Percentiles rank a stretch among this genome's conserved stretches.
Conservation (phyloP, 257 asterid species). For the Petunia secreta region DNA sequence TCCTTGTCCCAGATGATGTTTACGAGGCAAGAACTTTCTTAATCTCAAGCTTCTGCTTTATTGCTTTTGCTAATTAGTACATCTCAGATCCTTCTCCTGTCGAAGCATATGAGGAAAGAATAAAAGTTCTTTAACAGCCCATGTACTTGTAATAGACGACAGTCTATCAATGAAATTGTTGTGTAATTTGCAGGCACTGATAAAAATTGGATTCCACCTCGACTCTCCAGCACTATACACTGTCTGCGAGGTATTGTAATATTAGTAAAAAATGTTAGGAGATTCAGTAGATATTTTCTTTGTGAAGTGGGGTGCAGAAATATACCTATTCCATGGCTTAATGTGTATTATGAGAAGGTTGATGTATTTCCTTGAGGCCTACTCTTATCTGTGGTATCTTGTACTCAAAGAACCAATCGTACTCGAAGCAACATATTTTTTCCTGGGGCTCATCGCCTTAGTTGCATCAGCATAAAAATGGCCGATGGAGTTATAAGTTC, state of each 20-base stretch:
- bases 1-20: constrained; percentile 75
- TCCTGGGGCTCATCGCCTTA: constrained; percentile 3
- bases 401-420: neutral
- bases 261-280: neutral
- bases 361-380: constrained; percentile 4
- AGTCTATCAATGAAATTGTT: constrained; percentile 7
- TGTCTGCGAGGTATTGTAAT: constrained; percentile 71
- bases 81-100: constrained; percentile 11
- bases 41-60: constrained; percentile 18
- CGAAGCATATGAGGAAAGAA: neutral
- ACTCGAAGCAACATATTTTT: neutral
- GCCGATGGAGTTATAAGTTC: neutral
- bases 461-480: neutral
- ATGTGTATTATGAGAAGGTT: neutral
- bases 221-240: constrained; percentile 87
- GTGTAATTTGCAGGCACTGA: constrained; percentile 59
- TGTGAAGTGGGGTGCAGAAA: neutral
- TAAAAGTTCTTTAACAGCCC: neutral
- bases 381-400: neutral
- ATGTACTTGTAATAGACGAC: neutral
- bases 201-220: constrained; percentile 65
- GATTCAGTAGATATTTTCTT: neutral
- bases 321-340: neutral
- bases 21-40: constrained; percentile 50
- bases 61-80: constrained; percentile 13